phyloP scores from a whole-genome alignment of 257 asterid species.

The Mentha longifolia region DNA sequence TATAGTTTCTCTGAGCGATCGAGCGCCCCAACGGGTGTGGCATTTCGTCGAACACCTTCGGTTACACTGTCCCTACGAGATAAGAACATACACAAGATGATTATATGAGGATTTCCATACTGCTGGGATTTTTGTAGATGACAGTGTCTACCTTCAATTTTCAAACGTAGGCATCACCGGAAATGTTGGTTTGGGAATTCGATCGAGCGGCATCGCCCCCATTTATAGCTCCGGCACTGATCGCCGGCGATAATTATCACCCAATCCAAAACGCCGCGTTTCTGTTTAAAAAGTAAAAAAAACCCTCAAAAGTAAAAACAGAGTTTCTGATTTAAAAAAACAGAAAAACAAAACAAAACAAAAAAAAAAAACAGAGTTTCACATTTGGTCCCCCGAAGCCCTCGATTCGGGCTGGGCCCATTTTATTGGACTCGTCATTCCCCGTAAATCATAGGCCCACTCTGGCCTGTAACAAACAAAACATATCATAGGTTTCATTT shows the following conservation, averaged over 20 bases:
- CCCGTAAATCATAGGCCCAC: no score
- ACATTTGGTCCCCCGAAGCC: no score
- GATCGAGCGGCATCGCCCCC: neutral
- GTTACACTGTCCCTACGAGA: constrained; percentile 1
- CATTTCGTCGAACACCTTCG: constrained; percentile 36
- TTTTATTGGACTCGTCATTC: no score
- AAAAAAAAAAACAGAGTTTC: no score
- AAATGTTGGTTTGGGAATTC: neutral
- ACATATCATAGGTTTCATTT: no score
- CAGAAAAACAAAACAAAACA: no score
- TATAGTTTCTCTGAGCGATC: constrained; percentile 5
- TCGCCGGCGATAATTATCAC: neutral
- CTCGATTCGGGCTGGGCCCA: no score
- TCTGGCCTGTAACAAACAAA: no score
- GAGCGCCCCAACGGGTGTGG: neutral
- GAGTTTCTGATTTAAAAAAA: no score
- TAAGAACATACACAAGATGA: neutral
- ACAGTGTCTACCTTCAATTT: constrained; percentile 10
- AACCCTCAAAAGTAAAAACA: no score
- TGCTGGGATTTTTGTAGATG: neutral
- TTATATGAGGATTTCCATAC: neutral
- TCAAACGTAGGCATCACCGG: neutral
- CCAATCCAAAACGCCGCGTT: neutral
- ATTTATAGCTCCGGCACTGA: neutral
- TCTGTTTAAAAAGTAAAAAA: neutral